Evolutionary conservation across 1,139 yeast species (phyloP), one percentile per base, ranked within the genome.

Genomic region (Citeromyces hawaiiensis): DNA sequence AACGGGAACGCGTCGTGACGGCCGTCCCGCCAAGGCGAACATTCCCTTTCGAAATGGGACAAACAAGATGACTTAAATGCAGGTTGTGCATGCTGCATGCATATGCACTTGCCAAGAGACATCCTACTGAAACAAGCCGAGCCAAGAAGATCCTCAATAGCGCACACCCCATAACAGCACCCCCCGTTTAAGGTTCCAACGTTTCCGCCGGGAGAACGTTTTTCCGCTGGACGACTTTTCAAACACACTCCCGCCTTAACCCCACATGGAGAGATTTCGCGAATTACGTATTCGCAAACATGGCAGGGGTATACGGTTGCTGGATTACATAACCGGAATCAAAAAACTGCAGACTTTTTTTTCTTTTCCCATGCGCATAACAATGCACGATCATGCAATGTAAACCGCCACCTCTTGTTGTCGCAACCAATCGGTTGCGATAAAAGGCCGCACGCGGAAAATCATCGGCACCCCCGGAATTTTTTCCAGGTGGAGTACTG

Each of bases 271-370:
- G 32, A 29, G 4, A n/a, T 5, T 29, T 29, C 32, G 32, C 32
- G 32, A 29, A 29, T 29, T 29, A 29, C 32, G 32, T 29, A 29
- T n/a, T 29, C 15, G 32, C 32, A 29, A 29, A 10, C 32, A 29
- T 29, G 21, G 21, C 21, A 5, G 21, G n/a, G 21, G 7, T 7
- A 19, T 19, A 19, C 21, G 7, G 21, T 19, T 19, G 21, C 21
- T 19, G 21, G 21, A 19, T 19, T 19, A 19, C 21, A 19, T 19
- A 19, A 19, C 21, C 21, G 21, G 21, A 5, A 19, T 19, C 21
- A 19, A 19, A 19, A 19, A 5, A 19, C 21, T 19, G 21, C 21
- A 19, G 21, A 19, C 4, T 19, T 5, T 19, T 19, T 19, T 7
- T 19, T 19, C 7, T 19, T 19, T 7, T 19, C 7, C 7, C 4